Evolutionary conservation across 2,329 filamentous ascomycete species (phyloP).

Genomic region (Penicillium sclerotigenum): DNA sequence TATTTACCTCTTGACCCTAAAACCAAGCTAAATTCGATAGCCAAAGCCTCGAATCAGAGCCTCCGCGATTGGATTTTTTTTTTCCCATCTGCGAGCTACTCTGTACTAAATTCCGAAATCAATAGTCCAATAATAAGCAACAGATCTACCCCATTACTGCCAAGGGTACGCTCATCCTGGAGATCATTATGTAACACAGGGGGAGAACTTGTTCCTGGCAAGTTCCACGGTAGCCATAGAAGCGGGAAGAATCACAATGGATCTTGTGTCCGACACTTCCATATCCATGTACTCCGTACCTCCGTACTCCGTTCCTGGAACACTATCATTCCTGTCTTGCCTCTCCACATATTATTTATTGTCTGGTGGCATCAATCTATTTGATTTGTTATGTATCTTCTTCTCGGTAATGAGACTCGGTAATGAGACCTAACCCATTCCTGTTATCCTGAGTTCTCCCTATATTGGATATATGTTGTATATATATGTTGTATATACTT

Average conservation of each 20-base stretch:
- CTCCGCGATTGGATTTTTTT: background rate
- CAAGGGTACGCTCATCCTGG: constrained; percentile 6
- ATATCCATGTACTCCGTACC: background rate
- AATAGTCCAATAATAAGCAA: constrained; percentile 4
- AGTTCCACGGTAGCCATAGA: constrained; percentile 10
- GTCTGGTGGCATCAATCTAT: constrained; percentile 1
- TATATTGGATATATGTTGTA: no score
- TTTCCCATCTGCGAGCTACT: background rate
- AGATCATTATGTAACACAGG: constrained; percentile 24
- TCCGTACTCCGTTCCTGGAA: background rate
- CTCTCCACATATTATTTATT: constrained; percentile 7
- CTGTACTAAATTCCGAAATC: background rate
- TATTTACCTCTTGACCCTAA: background rate
- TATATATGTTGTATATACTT: no score
- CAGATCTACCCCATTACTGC: constrained; percentile 14
- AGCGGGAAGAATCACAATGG: constrained; percentile 3
- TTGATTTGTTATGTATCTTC: background rate
- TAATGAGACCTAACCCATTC: background rate
- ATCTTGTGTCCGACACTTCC: background rate
- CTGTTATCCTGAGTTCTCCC: background rate
- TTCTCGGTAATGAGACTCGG: background rate
- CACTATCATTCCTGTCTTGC: background rate
- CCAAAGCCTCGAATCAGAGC: constrained; percentile 6
- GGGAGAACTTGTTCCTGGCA: constrained; percentile 8
- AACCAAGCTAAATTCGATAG: background rate